Base-by-base conservation (phyloP, 768 basidiomycete genomes). In the Lentinula sp. region DNA sequence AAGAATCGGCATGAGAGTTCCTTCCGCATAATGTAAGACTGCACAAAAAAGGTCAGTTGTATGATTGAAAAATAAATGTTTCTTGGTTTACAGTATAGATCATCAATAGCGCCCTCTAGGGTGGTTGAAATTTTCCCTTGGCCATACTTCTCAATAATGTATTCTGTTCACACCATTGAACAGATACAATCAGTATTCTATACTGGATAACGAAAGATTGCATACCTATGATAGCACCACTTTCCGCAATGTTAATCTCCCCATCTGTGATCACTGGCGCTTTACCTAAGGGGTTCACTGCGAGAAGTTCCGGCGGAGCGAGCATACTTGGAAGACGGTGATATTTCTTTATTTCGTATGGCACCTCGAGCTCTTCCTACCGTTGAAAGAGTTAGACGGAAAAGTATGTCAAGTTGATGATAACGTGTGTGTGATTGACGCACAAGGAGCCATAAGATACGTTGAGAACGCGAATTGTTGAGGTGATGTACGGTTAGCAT, bases 341-440 rank as follows among this genome's bases (percentile, higher is more conserved):
- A 62, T 80, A 80, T 50, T 68, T 69, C 66, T 79, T 80, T 65
- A 82, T 71, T 48, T 75, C 70, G 61, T 82, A 82, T 1, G 74
- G 70, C 1, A 78, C 63, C 21, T 71, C 70, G 6, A 85, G 74
- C 64, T 85, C 84, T 68, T 85, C 82, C 82, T 83, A 56, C 5
- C 7, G 11, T 34, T 4, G 16, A 10, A 31, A 53, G 7, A 34
- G 32, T n/a, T 15, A 40, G 23, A 31, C 21, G 21, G 13, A 51
- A 13, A 2, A 9, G 42, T 21, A 35, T 21, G n/a, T 5, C 18
- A 39, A 39, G n/a, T n/a, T 13, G 15, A 45, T 28, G 10, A 42
- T 3, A 46, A 15, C 32, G 13, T 0, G 15, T 21, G 32, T 35
- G 4, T 32, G n/a, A 28, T 7, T 16, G 13, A 51, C 70, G 48